Conservation (phyloP, 169 alveolate genomes). For the Ophryocystis elektroscirrha region DNA sequence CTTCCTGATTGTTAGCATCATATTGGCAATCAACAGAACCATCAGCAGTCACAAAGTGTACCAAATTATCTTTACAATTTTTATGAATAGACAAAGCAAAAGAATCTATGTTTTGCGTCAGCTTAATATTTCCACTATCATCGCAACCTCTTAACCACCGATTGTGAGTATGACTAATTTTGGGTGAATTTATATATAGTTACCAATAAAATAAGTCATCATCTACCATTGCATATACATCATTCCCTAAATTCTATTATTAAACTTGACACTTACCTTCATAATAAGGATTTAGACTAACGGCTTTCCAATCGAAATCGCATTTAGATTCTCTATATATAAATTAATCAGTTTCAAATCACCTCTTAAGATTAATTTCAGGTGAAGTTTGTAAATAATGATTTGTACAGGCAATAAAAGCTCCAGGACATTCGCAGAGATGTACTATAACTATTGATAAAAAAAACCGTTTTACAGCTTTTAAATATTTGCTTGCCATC, state of each 20-base stretch:
- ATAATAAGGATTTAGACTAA: conserved; percentile 28
- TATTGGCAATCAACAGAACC: conserved; percentile 33
- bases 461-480: conserved; percentile 1
- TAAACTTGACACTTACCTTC: no score
- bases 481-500: not conserved
- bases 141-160: conserved; percentile 34
- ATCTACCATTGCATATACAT: conserved; percentile 19
- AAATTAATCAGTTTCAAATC: no score
- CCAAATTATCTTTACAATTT: conserved; percentile 10
- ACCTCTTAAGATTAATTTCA: conserved; percentile 9
- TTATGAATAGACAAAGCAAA: conserved; percentile 1
- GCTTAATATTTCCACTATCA: conserved; percentile 31
- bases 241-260: conserved; percentile 7
- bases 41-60: conserved; percentile 39
- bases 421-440: conserved; percentile 43
- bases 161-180: conserved; percentile 20
- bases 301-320: conserved; percentile 25
- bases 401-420: conserved; percentile 33
- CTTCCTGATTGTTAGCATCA: conserved; percentile 33
- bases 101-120: conserved; percentile 11
- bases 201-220: conserved; percentile 27
- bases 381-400: conserved; percentile 25
- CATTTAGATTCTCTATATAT: no score
- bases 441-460: conserved; percentile 18
- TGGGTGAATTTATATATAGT: not conserved